Percentiles rank a stretch among this genome's conserved stretches.
phyloP scores from a whole-genome alignment of 2,329 filamentous ascomycete genomes.

The Claviceps capensis region DNA sequence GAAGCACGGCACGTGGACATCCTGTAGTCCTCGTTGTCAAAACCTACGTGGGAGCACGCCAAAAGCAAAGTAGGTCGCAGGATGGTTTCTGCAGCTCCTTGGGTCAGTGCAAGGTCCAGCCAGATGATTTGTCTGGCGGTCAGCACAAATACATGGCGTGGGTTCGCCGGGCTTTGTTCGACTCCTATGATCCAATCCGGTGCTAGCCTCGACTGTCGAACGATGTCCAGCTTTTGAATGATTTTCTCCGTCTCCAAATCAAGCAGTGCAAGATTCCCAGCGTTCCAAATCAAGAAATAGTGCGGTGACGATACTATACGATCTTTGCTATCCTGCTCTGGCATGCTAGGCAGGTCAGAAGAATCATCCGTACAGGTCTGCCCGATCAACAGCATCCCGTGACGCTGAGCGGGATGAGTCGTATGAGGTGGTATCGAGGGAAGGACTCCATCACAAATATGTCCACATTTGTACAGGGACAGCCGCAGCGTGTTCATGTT shows the following conservation, averaged over 20 bases:
- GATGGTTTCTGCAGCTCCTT: neutral
- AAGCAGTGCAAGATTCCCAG: slow-evolving; percentile 19
- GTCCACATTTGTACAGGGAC: slow-evolving; percentile 26
- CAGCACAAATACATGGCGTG: slow-evolving; percentile 42
- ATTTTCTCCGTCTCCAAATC: slow-evolving; percentile 21
- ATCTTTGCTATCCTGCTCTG: slow-evolving; percentile 1
- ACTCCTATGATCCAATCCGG: slow-evolving; percentile 41
- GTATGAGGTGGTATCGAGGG: slow-evolving; percentile 18
- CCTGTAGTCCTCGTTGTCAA: slow-evolving; percentile 12
- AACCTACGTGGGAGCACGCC: slow-evolving; percentile 16
- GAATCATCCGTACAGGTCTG: slow-evolving; percentile 10
- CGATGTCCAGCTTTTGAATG: slow-evolving; percentile 15
- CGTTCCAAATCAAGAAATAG: slow-evolving; percentile 24
- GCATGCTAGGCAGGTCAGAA: slow-evolving; percentile 9
- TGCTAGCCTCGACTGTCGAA: slow-evolving; percentile 12
- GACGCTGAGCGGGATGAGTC: slow-evolving; percentile 19
- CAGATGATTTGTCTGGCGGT: slow-evolving; percentile 39
- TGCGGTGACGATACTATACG: slow-evolving; percentile 4
- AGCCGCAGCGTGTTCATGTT: slow-evolving; percentile 21
- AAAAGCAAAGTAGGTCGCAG: slow-evolving; percentile 14
- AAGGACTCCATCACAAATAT: slow-evolving; percentile 27
- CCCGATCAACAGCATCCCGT: slow-evolving; percentile 31
- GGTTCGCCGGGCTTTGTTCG: slow-evolving; percentile 30
- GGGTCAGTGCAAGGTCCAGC: slow-evolving; percentile 25
- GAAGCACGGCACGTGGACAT: slow-evolving; percentile 17